Evolutionary conservation across 352 stramenopile genomes (phyloP).

Genomic region (Phytophthora fragariaefolia): DNA sequence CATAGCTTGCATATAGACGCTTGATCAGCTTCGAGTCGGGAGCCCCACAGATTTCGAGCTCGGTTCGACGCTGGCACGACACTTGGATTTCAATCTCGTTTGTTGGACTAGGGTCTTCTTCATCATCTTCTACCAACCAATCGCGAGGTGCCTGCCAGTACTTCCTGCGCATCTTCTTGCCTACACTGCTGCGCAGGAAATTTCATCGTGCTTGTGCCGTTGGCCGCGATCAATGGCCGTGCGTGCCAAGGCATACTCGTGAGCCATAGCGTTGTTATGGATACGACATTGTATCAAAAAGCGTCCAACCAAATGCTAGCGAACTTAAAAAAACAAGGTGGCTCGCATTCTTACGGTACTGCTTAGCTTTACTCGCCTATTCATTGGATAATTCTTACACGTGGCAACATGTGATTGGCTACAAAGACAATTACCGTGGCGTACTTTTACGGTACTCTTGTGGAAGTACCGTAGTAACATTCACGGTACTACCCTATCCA

Average conservation of each 20-base stretch:
- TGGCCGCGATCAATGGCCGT: not conserved
- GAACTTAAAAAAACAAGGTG: too few species aligned
- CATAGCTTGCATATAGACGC: not conserved
- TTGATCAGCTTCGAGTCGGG: not conserved
- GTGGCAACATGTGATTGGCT: too few species aligned
- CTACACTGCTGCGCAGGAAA: not conserved
- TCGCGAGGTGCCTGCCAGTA: not conserved
- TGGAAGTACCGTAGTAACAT: too few species aligned
- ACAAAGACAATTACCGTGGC: too few species aligned
- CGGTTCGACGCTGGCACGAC: not conserved
- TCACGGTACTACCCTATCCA: too few species aligned
- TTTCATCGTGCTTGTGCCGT: not conserved
- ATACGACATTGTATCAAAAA: not conserved
- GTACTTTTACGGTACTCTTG: too few species aligned
- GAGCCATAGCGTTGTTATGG: not conserved
- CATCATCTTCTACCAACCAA: not conserved
- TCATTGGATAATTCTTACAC: too few species aligned
- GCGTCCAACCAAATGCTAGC: not conserved
- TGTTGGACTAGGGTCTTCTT: not conserved
- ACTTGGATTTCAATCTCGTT: not conserved
- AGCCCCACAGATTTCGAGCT: not conserved
- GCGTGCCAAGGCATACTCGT: not conserved
- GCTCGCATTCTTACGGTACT: too few species aligned
- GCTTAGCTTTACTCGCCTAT: too few species aligned
- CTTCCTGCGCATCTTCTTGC: not conserved